Conservation (phyloP, 331 rosid species). For the Quercus phellos region DNA sequence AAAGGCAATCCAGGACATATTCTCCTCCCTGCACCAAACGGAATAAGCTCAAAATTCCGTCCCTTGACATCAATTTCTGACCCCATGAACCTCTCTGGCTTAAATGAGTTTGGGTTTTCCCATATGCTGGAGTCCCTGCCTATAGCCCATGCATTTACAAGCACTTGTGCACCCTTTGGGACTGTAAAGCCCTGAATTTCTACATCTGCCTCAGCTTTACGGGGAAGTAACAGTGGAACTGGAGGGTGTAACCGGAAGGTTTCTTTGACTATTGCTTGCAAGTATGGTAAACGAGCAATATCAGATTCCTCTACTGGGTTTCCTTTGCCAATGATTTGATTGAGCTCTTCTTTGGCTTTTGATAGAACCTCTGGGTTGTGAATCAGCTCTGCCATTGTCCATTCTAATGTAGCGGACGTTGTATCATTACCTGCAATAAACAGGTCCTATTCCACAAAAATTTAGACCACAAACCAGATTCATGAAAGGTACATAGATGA, state of each 20-base stretch:
- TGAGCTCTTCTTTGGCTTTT: slow-evolving; percentile 21
- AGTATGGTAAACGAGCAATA: slow-evolving; percentile 8
- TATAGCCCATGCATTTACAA: not conserved
- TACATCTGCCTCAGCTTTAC: slow-evolving; percentile 10
- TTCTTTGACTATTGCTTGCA: slow-evolving; percentile 26
- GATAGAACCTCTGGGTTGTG: not conserved
- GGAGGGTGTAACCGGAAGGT: slow-evolving; percentile 1
- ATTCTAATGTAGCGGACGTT: not conserved
- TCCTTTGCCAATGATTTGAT: not conserved
- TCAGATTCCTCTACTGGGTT: slow-evolving; percentile 20
- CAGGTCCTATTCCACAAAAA: slow-evolving; percentile 5
- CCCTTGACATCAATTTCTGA: slow-evolving; percentile 35
- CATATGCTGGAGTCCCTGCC: slow-evolving; percentile 29
- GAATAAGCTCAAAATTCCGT: slow-evolving; percentile 29
- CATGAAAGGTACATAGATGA: no score
- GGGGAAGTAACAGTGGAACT: slow-evolving; percentile 17
- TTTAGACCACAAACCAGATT: no score
- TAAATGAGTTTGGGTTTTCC: slow-evolving; percentile 33
- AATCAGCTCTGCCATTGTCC: slow-evolving; percentile 17
- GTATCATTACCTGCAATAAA: slow-evolving; percentile 5
- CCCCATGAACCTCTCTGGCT: slow-evolving; percentile 48
- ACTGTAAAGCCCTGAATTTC: slow-evolving; percentile 23
- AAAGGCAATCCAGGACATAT: slow-evolving; percentile 37
- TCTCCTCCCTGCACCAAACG: slow-evolving; percentile 35
- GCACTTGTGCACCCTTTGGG: slow-evolving; percentile 22